These are phyloP conservation scores for Schwanniomyces occidentalis DNA, from an alignment of 805 yeast species.

Conservation along the genomic window DNA sequence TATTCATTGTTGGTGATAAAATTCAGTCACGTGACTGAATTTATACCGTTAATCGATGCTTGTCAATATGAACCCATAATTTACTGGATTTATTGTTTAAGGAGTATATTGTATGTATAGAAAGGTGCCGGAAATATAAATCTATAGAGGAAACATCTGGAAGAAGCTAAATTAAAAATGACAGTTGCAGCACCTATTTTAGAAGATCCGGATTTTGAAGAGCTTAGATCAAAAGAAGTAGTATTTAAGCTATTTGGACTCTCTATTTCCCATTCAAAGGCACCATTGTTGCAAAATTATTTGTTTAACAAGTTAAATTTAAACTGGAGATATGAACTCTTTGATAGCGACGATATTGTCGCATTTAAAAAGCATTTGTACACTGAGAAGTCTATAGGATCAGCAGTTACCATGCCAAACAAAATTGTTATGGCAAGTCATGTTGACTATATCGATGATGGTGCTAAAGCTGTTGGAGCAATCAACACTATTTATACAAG, in stretches of 20 bases:
- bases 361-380: slow-evolving; percentile 15
- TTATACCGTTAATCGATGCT: too few species aligned
- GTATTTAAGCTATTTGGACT: slow-evolving; percentile 20
- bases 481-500: slow-evolving; percentile 33
- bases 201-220: slow-evolving; percentile 3
- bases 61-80: too few species aligned
- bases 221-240: slow-evolving; percentile 5
- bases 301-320: slow-evolving; percentile 22
- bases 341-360: slow-evolving; percentile 21
- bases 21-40: too few species aligned
- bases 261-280: slow-evolving; percentile 22
- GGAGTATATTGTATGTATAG: too few species aligned
- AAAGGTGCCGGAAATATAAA: too few species aligned
- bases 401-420: slow-evolving; percentile 35
- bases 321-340: slow-evolving; percentile 22
- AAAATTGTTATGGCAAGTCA: slow-evolving; percentile 25
- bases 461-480: slow-evolving; percentile 33
- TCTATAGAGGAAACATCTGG: too few species aligned
- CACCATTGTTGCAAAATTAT: slow-evolving; percentile 28
- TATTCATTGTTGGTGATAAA: too few species aligned
- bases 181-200: not conserved
- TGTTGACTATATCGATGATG: slow-evolving; percentile 27
- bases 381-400: slow-evolving; percentile 17
- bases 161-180: not conserved
- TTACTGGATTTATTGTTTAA: too few species aligned